These are phyloP conservation scores for Rhizophagus sp. DNA, from an alignment of 192 early-diverging fungal genomes.

Conservation along the genomic window DNA sequence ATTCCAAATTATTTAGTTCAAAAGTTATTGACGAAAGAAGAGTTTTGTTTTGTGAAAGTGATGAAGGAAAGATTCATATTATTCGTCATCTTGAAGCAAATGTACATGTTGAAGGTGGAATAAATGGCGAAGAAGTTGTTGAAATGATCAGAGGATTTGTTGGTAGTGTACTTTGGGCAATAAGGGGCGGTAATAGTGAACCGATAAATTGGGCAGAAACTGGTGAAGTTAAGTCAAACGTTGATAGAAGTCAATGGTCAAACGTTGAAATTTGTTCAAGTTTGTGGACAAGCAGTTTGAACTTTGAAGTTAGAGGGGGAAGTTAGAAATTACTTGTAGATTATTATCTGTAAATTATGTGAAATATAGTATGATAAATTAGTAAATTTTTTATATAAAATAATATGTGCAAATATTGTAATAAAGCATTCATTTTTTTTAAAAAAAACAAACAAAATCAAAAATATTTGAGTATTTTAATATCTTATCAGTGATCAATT, in stretches of 20 bases:
- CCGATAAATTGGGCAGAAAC: background rate
- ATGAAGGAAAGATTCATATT: slow-evolving; percentile 66
- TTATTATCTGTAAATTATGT: too few relatives aligned
- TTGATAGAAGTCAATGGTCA: slow-evolving; percentile 25
- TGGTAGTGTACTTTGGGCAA: slow-evolving; percentile 33
- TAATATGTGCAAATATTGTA: too few relatives aligned
- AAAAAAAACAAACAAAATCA: too few relatives aligned
- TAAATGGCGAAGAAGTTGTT: slow-evolving; percentile 25
- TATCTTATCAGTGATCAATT: too few relatives aligned
- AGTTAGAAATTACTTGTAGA: too few relatives aligned
- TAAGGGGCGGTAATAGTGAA: background rate
- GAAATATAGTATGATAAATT: too few relatives aligned
- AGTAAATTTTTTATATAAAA: too few relatives aligned
- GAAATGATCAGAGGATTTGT: slow-evolving; percentile 46
- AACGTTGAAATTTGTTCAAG: slow-evolving; percentile 21
- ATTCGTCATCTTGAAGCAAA: slow-evolving; percentile 66
- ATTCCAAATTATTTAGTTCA: slow-evolving; percentile 39
- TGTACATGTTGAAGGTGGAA: slow-evolving; percentile 66
- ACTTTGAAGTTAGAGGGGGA: background rate
- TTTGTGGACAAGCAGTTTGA: slow-evolving; percentile 6
- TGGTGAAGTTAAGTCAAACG: background rate
- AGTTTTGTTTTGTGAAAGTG: slow-evolving; percentile 69
- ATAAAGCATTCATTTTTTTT: too few relatives aligned
- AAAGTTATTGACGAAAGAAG: slow-evolving; percentile 60
- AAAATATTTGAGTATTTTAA: too few relatives aligned